These are phyloP conservation scores for Paramecium caudatum DNA, from an alignment of 73 alveolate species.

Conservation along the genomic window DNA sequence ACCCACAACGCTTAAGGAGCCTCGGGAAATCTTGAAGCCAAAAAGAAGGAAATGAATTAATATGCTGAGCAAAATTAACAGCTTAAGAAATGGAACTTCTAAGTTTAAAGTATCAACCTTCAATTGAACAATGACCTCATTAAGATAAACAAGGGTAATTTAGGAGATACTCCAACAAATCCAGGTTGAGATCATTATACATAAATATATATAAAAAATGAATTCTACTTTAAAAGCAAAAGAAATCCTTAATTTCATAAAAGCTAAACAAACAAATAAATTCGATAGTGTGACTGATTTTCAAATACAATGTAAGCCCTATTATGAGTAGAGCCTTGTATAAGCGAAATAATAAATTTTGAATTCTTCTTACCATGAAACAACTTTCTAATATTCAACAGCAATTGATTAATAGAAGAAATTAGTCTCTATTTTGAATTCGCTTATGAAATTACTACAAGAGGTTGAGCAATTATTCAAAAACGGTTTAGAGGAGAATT, in stretches of 20 bases:
- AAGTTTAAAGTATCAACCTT: too few species aligned
- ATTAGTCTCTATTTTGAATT: not conserved
- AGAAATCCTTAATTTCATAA: not conserved
- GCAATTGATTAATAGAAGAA: not conserved
- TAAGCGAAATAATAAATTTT: slow-evolving; percentile 1
- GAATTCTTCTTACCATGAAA: not conserved
- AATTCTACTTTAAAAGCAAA: slow-evolving; percentile 12
- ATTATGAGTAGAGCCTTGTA: not conserved
- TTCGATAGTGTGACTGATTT: not conserved
- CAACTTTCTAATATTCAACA: not conserved
- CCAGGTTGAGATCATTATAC: not conserved
- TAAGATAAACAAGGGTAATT: too few species aligned
- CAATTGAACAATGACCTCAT: too few species aligned
- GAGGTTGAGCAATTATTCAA: slow-evolving; percentile 5
- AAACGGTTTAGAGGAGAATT: slow-evolving; percentile 53
- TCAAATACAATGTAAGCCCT: not conserved
- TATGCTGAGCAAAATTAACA: too few species aligned
- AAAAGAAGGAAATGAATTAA: too few species aligned
- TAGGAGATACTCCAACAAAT: too few species aligned
- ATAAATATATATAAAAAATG: not conserved
- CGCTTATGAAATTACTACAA: not conserved
- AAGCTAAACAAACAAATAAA: not conserved
- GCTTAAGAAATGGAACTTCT: too few species aligned
- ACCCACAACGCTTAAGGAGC: too few species aligned
- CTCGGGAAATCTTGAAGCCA: too few species aligned